A percentile compares a stretch with the other conserved stretches of the same genome.
Conservation (phyloP, 805 yeast species). For the Starmerella vaccinii region DNA sequence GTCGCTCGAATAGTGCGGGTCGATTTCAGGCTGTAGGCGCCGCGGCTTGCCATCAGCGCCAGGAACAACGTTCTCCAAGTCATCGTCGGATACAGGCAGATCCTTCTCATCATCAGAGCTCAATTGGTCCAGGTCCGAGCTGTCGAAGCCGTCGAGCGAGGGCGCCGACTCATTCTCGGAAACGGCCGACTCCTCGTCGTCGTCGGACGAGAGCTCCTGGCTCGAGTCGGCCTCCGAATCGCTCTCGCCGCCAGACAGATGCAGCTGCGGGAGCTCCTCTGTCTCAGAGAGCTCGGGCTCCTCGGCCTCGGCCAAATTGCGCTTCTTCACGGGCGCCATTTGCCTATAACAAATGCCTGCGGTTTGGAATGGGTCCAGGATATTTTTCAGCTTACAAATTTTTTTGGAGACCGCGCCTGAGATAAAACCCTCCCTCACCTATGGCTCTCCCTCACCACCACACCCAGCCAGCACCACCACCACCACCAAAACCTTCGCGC, state of each 20-base stretch:
- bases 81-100: conserved; percentile 27
- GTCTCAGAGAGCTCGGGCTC: conserved; percentile 3
- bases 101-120: conserved; percentile 35
- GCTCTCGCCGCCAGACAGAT: conserved; percentile 6
- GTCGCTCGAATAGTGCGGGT: conserved; percentile 90
- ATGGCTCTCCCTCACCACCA: no score
- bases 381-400: conserved; percentile 15
- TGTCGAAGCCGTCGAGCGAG: conserved; percentile 21
- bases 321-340: conserved; percentile 14
- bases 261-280: conserved; percentile 16
- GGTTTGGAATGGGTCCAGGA: neutral
- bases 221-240: conserved; percentile 10
- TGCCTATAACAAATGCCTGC: neutral
- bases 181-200: conserved; percentile 4
- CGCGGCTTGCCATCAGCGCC: conserved; percentile 70
- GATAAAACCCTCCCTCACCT: no score
- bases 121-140: conserved; percentile 23
- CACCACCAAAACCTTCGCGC: no score
- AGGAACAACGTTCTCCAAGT: conserved; percentile 25
- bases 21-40: conserved; percentile 74
- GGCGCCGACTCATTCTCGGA: conserved; percentile 8
- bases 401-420: no score
- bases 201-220: neutral
- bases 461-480: no score
- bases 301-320: conserved; percentile 8